Conservation (phyloP, 192 early-diverging fungal genomes). For the Coemansia sp. region DNA sequence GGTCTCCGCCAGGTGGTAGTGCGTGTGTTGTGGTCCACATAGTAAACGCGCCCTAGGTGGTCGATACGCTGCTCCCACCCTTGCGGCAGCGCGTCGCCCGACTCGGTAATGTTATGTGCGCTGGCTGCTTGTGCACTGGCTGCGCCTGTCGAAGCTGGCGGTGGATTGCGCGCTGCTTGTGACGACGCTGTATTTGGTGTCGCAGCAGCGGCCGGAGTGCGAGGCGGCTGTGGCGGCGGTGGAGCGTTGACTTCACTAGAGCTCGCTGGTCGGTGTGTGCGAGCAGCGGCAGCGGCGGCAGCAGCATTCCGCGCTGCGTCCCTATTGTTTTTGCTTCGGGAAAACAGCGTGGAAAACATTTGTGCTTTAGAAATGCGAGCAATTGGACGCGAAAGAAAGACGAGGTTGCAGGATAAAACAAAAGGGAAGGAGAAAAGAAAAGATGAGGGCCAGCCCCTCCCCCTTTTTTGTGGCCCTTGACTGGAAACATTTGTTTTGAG, state of each 20-base stretch:
- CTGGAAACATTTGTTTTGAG: not conserved
- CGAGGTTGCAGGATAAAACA: slow-evolving; percentile 19
- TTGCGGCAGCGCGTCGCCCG: slow-evolving; percentile 43
- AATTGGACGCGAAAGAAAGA: slow-evolving; percentile 17
- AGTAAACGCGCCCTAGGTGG: slow-evolving; percentile 93
- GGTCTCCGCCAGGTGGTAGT: slow-evolving; percentile 90
- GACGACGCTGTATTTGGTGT: not conserved
- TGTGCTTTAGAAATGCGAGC: slow-evolving; percentile 21
- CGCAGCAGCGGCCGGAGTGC: slow-evolving; percentile 13
- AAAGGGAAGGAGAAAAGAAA: slow-evolving; percentile 42
- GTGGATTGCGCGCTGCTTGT: not conserved
- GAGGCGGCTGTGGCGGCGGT: slow-evolving; percentile 30
- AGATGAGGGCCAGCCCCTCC: slow-evolving; percentile 6
- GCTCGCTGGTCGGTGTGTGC: slow-evolving; percentile 18
- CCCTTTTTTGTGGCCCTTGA: not conserved
- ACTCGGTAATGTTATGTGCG: slow-evolving; percentile 27
- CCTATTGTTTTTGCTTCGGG: slow-evolving; percentile 50
- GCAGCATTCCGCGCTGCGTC: slow-evolving; percentile 22
- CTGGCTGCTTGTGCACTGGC: slow-evolving; percentile 9
- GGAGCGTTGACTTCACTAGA: slow-evolving; percentile 21
- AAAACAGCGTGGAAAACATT: slow-evolving; percentile 57
- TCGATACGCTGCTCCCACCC: slow-evolving; percentile 98
- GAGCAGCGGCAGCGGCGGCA: slow-evolving; percentile 27
- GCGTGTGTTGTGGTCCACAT: slow-evolving; percentile 97
- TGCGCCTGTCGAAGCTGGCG: slow-evolving; percentile 4